Percentiles rank a stretch among this genome's conserved stretches.
Conservation (phyloP, 345 rosid genomes). For the Xanthoceras sorbifolium region DNA sequence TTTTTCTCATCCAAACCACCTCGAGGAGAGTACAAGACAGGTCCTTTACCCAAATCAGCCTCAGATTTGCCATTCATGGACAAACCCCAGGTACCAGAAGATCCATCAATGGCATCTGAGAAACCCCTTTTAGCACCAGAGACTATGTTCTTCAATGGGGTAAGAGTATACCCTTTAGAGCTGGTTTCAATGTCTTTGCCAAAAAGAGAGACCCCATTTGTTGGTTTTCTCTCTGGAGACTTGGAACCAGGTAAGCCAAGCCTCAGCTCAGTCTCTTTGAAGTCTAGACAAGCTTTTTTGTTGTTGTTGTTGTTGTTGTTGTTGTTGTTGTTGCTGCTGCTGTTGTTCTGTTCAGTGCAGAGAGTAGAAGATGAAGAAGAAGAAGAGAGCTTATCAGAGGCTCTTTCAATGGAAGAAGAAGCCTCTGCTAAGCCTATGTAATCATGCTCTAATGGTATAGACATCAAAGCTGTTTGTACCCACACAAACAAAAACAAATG, state of each 20-base stretch:
- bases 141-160: slow-evolving; percentile 42
- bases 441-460: slow-evolving; percentile 60
- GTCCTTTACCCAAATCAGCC: slow-evolving; percentile 41
- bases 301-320: slow-evolving; percentile 14
- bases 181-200: slow-evolving; percentile 51
- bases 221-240: slow-evolving; percentile 53
- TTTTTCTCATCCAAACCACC: slow-evolving; percentile 30
- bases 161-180: slow-evolving; percentile 28
- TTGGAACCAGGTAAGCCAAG: slow-evolving; percentile 71
- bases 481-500: no score
- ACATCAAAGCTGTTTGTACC: slow-evolving; percentile 42
- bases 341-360: slow-evolving; percentile 24
- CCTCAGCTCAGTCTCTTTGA: slow-evolving; percentile 67
- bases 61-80: slow-evolving; percentile 44
- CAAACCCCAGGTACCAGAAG: slow-evolving; percentile 50
- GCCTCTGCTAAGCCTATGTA: slow-evolving; percentile 62
- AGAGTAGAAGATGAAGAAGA: slow-evolving; percentile 38
- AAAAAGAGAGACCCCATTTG: slow-evolving; percentile 48
- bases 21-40: slow-evolving; percentile 46
- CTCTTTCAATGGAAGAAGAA: slow-evolving; percentile 46
- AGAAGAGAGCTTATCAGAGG: slow-evolving; percentile 42
- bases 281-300: slow-evolving; percentile 34
- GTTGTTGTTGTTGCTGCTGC: slow-evolving; percentile 15
- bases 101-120: slow-evolving; percentile 58
- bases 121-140: slow-evolving; percentile 73